Conservation (phyloP, 73 alveolate genomes). For the Paraurostyla sp. region DNA sequence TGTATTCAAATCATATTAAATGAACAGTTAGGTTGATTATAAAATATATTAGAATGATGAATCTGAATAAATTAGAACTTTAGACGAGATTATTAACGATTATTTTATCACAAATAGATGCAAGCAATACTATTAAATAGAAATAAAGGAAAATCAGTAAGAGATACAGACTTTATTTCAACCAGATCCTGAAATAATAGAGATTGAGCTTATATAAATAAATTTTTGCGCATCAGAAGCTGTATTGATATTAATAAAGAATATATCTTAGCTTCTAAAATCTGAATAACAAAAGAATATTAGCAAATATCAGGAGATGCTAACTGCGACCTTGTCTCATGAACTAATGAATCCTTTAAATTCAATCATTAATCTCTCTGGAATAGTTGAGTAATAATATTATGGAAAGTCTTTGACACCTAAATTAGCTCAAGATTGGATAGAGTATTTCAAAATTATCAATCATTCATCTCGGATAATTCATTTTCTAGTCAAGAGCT, state of each 20-base stretch:
- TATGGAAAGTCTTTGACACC: neutral
- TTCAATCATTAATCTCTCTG: conserved; percentile 44
- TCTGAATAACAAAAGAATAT: neutral
- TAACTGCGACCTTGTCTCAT: conserved; percentile 56
- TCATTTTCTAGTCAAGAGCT: conserved; percentile 10
- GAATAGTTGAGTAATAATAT: neutral
- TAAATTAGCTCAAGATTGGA: conserved; percentile 23
- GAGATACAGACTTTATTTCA: neutral
- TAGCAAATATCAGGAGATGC: conserved; percentile 20
- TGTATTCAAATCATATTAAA: neutral
- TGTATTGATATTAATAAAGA: neutral
- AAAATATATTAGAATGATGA: neutral
- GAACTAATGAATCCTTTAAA: conserved; percentile 55
- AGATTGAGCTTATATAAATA: neutral
- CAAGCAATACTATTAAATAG: neutral
- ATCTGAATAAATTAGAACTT: neutral
- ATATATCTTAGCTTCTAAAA: neutral
- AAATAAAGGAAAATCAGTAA: neutral
- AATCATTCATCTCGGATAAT: neutral
- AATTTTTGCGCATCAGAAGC: neutral
- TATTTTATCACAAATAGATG: neutral
- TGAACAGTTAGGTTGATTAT: too few species aligned
- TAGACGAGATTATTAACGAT: neutral
- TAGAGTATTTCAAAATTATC: neutral
- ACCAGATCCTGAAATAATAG: neutral